Percentiles rank a stretch among this genome's conserved stretches.
phyloP scores from a whole-genome alignment of 2,329 filamentous ascomycete species.

The Hypoxylon sp. region DNA sequence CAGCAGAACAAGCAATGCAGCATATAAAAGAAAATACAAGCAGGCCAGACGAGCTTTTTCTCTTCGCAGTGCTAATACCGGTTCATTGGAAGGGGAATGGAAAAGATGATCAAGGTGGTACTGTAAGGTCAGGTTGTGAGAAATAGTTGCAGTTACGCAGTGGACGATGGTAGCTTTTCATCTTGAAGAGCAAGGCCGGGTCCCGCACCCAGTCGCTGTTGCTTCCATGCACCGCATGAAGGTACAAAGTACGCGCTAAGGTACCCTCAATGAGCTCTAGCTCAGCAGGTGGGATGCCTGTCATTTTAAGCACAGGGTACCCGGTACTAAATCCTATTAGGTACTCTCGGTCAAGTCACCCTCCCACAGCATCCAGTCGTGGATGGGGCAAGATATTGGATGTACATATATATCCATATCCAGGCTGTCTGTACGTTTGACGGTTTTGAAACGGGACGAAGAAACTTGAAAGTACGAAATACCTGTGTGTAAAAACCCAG shows the following conservation, averaged over 20 bases:
- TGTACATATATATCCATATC: not conserved
- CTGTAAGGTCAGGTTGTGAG: constrained; percentile 8
- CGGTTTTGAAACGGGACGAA: constrained; percentile 29
- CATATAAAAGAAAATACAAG: constrained; percentile 16
- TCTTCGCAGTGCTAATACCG: constrained; percentile 1
- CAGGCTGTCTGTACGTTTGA: constrained; percentile 18
- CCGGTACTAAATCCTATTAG: constrained; percentile 11
- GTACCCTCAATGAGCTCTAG: constrained; percentile 17
- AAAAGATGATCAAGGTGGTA: constrained; percentile 30
- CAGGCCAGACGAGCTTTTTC: not conserved
- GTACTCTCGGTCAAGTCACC: constrained; percentile 32
- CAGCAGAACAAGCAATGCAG: constrained; percentile 25
- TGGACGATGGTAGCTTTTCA: constrained; percentile 31
- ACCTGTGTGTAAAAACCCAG: constrained; percentile 4
- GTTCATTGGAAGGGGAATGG: constrained; percentile 8
- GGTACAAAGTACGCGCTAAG: constrained; percentile 25
- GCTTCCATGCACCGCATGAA: constrained; percentile 18
- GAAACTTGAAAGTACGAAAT: constrained; percentile 20
- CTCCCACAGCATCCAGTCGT: constrained; percentile 10
- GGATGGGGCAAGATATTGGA: not conserved
- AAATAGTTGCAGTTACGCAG: constrained; percentile 26
- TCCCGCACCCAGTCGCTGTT: constrained; percentile 19
- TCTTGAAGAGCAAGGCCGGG: constrained; percentile 14
- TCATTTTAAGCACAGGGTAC: constrained; percentile 32
- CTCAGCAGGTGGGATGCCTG: constrained; percentile 32